A percentile compares a stretch with the other conserved stretches of the same genome.
phyloP scores from a whole-genome alignment of 1,284 basidiomycete genomes.

The Xerocomus minutiporus region DNA sequence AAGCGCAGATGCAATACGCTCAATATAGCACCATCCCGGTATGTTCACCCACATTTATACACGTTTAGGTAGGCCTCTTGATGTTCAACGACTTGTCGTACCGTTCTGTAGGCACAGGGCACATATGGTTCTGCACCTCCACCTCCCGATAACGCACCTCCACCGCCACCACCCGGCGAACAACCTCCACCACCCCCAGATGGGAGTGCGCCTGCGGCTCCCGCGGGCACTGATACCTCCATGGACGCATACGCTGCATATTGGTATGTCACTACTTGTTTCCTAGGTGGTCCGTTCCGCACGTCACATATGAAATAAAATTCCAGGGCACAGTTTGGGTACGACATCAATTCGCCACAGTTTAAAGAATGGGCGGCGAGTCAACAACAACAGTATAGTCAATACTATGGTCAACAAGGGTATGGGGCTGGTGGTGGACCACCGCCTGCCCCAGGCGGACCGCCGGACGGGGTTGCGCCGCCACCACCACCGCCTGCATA shows the following conservation, averaged over 20 bases:
- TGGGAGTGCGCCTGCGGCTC: slow-evolving; percentile 37
- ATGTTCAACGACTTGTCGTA: slow-evolving; percentile 1
- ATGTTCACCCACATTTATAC: slow-evolving; percentile 33
- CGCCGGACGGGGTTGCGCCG: slow-evolving; percentile 27
- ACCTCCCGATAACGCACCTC: slow-evolving; percentile 52
- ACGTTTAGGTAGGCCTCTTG: not conserved
- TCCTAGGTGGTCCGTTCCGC: not conserved
- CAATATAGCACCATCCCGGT: slow-evolving; percentile 63
- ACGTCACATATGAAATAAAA: not conserved
- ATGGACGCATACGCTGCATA: slow-evolving; percentile 65
- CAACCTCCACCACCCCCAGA: slow-evolving; percentile 57
- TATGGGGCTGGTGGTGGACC: slow-evolving; percentile 22
- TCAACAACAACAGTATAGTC: slow-evolving; percentile 66
- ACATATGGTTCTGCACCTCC: slow-evolving; percentile 59
- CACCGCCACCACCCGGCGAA: slow-evolving; percentile 59
- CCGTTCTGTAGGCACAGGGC: slow-evolving; percentile 10
- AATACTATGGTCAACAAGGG: slow-evolving; percentile 57
- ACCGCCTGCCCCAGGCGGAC: slow-evolving; percentile 30
- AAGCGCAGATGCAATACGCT: slow-evolving; percentile 74
- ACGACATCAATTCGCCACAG: slow-evolving; percentile 78
- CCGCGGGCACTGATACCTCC: slow-evolving; percentile 40
- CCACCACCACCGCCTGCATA: slow-evolving; percentile 24
- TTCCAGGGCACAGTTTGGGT: slow-evolving; percentile 79
- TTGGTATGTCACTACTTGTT: slow-evolving; percentile 44
- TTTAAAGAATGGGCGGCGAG: slow-evolving; percentile 76